Evolutionary conservation across 2,329 filamentous ascomycete species (phyloP).

Genomic region (Colletotrichum cereale): DNA sequence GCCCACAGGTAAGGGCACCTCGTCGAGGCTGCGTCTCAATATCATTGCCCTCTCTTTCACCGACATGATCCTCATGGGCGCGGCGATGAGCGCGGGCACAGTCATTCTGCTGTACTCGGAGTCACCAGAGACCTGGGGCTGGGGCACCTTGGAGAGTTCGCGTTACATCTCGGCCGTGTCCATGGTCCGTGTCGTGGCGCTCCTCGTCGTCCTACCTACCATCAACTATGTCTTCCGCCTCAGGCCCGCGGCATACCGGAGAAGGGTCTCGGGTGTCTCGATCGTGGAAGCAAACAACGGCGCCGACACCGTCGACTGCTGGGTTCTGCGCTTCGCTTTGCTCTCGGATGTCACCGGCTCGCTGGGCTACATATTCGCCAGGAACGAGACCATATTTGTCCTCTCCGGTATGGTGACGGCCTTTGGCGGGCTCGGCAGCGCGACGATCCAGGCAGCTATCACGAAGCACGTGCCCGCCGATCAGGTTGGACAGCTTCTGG

Average conservation of each 20-base stretch:
- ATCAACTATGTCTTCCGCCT: slow-evolving; percentile 81
- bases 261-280: slow-evolving; percentile 53
- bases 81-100: slow-evolving; percentile 84
- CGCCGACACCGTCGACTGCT: slow-evolving; percentile 82
- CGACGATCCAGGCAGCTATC: slow-evolving; percentile 84
- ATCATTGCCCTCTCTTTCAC: slow-evolving; percentile 83
- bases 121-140: slow-evolving; percentile 81
- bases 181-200: slow-evolving; percentile 77
- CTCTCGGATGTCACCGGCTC: slow-evolving; percentile 82
- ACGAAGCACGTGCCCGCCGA: slow-evolving; percentile 93
- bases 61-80: slow-evolving; percentile 85
- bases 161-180: slow-evolving; percentile 86
- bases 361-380: slow-evolving; percentile 78
- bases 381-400: slow-evolving; percentile 74
- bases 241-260: slow-evolving; percentile 59
- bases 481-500: slow-evolving; percentile 86
- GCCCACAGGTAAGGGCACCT: slow-evolving; percentile 75
- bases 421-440: slow-evolving; percentile 86
- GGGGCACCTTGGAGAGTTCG: slow-evolving; percentile 85
- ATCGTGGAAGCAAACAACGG: slow-evolving; percentile 70
- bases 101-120: slow-evolving; percentile 88
- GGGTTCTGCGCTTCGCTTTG: slow-evolving; percentile 80
- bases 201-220: slow-evolving; percentile 81
- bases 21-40: slow-evolving; percentile 76
- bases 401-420: slow-evolving; percentile 79